phyloP scores from a whole-genome alignment of 345 rosid species.

The Ailanthus altissimus region DNA sequence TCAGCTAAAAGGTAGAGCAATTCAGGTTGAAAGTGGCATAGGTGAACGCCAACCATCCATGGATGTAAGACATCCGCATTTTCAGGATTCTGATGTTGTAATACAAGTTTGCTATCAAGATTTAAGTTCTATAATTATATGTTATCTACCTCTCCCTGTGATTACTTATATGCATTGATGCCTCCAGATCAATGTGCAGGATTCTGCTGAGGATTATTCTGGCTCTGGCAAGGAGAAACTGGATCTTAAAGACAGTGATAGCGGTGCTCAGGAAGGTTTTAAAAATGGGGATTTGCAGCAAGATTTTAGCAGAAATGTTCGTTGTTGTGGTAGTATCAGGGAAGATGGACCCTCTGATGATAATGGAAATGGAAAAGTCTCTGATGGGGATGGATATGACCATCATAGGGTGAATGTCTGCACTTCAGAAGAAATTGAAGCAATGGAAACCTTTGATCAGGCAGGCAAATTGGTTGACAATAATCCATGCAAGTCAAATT shows the following conservation, averaged over 20 bases:
- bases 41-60: conserved; percentile 57
- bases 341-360: conserved; percentile 32
- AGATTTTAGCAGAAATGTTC: conserved; percentile 18
- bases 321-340: conserved; percentile 22
- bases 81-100: conserved; percentile 60
- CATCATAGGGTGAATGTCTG: conserved; percentile 25
- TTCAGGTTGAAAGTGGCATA: conserved; percentile 54
- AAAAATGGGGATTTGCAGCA: conserved; percentile 24
- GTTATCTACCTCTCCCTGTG: not conserved
- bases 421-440: conserved; percentile 33
- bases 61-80: conserved; percentile 40
- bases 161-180: conserved; percentile 28
- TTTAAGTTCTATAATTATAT: conserved; percentile 9
- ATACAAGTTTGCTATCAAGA: conserved; percentile 49
- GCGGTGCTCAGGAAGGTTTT: conserved; percentile 20
- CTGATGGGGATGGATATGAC: conserved; percentile 19
- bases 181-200: conserved; percentile 54
- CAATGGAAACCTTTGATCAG: conserved; percentile 29
- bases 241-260: conserved; percentile 21
- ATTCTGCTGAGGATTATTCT: conserved; percentile 40
- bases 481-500: conserved; percentile 25
- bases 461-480: conserved; percentile 30
- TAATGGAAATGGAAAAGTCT: conserved; percentile 19
- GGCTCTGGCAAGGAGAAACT: conserved; percentile 30
- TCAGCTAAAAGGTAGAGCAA: conserved; percentile 60